Evolutionary conservation across 108 stramenopile species (phyloP), one percentile per base, ranked within the genome.

Genomic region (Skeletonema tropicum): DNA sequence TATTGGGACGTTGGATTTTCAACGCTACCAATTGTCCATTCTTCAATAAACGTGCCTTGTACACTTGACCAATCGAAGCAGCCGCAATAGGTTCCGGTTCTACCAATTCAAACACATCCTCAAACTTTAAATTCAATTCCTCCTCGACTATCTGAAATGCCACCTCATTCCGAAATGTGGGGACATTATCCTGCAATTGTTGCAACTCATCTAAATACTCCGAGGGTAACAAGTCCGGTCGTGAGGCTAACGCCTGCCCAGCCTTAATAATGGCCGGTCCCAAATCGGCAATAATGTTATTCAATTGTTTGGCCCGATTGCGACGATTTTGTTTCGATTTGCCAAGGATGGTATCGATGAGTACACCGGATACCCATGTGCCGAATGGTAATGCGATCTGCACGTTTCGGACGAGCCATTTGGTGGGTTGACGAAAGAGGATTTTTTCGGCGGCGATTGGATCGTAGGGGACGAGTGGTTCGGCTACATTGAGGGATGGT

Each of bases 241-340:
- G 83, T 38, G 86, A 88, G 42, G 96, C 82, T 29, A 98, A 71
- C 6, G 98, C 98, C 82, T 98, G 96, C 14, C 97, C 97, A 3
- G 87, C 93, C 78, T 97, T 98, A 74, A 98, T 97, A 49, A 98
- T 93, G 49, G 97, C 98, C 4, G 98, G 98, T 26, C 97, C 97
- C 33, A 97, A 75, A 8, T 84, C 79, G 29, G 83, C 85, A 59
- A 98, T 92, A 35, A 96, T 96, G 3, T 15, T 15, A 60, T 82
- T 76, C 9, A 98, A 72, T 83, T 97, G 90, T 76, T 82, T 68
- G 36, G 98, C 98, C 3, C 93, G 75, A 41, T 70, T 68, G 8
- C 57, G 59, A 17, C 88, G 82, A 74, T 85, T 77, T 59, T 74
- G 55, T 25, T 68, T 62, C 42, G 84, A 85, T 32, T 64, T 39